Conservation (phyloP, 306 rosid species). For the Castanea sativa region DNA sequence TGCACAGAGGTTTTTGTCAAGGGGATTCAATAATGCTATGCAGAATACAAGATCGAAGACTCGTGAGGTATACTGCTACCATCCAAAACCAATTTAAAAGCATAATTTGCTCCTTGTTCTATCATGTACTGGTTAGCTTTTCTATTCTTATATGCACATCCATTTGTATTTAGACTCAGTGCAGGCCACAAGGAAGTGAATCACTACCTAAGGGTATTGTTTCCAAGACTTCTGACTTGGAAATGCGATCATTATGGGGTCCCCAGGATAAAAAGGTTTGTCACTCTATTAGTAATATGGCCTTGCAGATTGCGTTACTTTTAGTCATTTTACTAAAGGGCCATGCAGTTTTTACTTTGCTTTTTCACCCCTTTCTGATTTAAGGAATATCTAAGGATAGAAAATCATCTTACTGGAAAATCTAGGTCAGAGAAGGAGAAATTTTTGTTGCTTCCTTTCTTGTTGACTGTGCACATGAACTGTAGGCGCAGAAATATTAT, state of each 20-base stretch:
- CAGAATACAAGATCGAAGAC: constrained; percentile 3
- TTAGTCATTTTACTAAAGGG: neutral
- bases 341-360: neutral
- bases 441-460: no score
- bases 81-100: neutral
- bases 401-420: no score
- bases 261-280: neutral
- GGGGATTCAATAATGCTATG: constrained; percentile 18
- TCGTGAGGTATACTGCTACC: constrained; percentile 24
- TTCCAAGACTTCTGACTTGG: constrained; percentile 34
- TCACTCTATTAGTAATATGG: neutral
- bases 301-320: no score
- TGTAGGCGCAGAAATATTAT: no score
- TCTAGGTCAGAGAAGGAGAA: no score
- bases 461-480: no score
- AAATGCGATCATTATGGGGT: constrained; percentile 43
- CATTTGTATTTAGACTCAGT: constrained; percentile 7
- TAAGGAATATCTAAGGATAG: neutral
- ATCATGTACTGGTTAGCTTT: neutral
- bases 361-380: neutral
- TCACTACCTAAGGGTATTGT: constrained; percentile 42
- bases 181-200: constrained; percentile 25
- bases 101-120: neutral
- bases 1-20: constrained; percentile 20
- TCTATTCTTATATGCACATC: neutral